These are phyloP conservation scores for Posidonia australis DNA, from an alignment of 106 monocot species.

Conservation along the genomic window DNA sequence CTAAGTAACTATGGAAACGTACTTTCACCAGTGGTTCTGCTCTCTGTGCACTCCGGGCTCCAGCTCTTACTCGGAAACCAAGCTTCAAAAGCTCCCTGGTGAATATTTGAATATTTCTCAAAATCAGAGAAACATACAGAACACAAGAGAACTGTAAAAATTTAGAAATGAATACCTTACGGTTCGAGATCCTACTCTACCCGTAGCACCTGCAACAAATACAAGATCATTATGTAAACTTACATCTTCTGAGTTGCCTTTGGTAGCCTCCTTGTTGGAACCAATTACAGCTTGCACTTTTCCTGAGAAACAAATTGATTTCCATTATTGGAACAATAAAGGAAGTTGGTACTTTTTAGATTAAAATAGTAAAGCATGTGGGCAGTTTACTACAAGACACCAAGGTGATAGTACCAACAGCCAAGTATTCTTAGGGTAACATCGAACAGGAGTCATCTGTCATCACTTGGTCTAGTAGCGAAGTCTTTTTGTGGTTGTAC, in stretches of 20 bases:
- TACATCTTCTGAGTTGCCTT: conserved; percentile 13
- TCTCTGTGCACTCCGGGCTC: conserved; percentile 55
- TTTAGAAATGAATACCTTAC: conserved; percentile 46
- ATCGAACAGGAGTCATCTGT: too few species aligned
- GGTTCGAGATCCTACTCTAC: conserved; percentile 82
- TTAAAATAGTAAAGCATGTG: too few species aligned
- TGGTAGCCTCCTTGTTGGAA: conserved; percentile 5
- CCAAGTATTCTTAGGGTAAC: too few species aligned
- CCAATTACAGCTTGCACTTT: conserved; percentile 11
- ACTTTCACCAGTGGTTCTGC: conserved; percentile 67
- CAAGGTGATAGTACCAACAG: too few species aligned
- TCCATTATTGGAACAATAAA: too few species aligned
- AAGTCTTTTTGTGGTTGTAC: too few species aligned
- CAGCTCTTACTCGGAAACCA: conserved; percentile 78
- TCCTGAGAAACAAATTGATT: conserved; percentile 5
- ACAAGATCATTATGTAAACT: conserved; percentile 31
- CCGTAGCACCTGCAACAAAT: conserved; percentile 90
- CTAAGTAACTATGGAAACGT: not conserved
- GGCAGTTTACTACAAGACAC: too few species aligned
- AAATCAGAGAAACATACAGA: not conserved
- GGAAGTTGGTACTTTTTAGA: too few species aligned
- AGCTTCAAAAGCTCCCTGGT: conserved; percentile 80
- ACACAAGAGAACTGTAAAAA: not conserved
- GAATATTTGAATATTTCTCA: not conserved
- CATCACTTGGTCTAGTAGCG: too few species aligned